These are phyloP conservation scores for Escallonia herrerae DNA, from an alignment of 129 eudicot genomes.

Conservation along the genomic window DNA sequence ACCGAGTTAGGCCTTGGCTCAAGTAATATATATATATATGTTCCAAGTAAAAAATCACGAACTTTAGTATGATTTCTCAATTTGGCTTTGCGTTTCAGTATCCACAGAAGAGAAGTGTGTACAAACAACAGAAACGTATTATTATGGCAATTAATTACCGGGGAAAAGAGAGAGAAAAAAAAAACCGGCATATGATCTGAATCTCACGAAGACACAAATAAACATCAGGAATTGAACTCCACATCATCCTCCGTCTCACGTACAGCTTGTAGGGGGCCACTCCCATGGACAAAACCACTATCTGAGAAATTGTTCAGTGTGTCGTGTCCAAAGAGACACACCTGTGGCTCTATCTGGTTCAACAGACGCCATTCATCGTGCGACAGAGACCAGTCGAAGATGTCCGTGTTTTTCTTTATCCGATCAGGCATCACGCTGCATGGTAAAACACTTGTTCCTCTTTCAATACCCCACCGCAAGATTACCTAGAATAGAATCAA, in stretches of 20 bases:
- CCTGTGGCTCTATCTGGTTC: conserved; percentile 54
- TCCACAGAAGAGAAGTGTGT: not conserved
- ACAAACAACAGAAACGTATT: conserved; percentile 4
- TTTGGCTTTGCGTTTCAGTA: not conserved
- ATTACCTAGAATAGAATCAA: conserved; percentile 23
- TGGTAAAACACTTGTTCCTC: conserved; percentile 59
- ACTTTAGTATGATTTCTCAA: not conserved
- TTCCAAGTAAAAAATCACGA: too few species aligned
- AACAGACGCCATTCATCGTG: conserved; percentile 36
- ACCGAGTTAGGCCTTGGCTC: too few species aligned
- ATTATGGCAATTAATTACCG: conserved; percentile 18
- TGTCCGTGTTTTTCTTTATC: conserved; percentile 42
- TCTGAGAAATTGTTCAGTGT: conserved; percentile 37
- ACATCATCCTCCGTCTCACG: conserved; percentile 47
- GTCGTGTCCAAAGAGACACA: conserved; percentile 49
- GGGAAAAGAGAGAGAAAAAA: conserved; percentile 2
- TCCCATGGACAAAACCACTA: conserved; percentile 30
- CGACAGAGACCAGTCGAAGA: conserved; percentile 40
- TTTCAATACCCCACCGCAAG: conserved; percentile 53
- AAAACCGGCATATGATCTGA: not conserved
- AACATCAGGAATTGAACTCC: conserved; percentile 31
- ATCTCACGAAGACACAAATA: conserved; percentile 1
- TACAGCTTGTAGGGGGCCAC: conserved; percentile 59
- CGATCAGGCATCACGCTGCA: conserved; percentile 55
- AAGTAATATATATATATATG: too few species aligned